Percentiles rank a stretch among this genome's conserved stretches.
Evolutionary conservation across 768 basidiomycete species (phyloP).

Genomic region (Rickenella mellea): DNA sequence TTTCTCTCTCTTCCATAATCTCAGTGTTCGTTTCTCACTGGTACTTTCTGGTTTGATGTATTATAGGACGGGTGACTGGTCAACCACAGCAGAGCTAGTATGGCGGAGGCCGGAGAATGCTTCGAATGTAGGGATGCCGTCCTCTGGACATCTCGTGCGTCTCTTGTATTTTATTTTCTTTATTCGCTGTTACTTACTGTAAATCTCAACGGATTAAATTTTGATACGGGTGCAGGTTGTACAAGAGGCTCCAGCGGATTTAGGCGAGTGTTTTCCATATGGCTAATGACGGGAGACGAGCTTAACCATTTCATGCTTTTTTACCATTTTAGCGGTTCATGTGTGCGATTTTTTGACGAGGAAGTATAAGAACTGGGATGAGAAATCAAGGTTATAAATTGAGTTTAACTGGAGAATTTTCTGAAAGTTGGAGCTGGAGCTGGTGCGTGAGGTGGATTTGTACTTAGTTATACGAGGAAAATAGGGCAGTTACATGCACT

Average conservation of each 20-base stretch:
- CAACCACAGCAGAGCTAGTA: constrained; percentile 11
- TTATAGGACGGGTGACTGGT: constrained; percentile 6
- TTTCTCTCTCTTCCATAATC: background rate
- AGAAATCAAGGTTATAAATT: too few species aligned
- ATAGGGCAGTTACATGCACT: too few species aligned
- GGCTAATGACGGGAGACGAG: background rate
- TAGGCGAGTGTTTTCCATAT: constrained; percentile 13
- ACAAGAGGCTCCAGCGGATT: constrained; percentile 19
- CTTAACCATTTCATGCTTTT: background rate
- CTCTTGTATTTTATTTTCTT: background rate
- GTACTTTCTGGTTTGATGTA: background rate
- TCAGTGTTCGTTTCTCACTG: background rate
- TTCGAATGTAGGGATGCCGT: constrained; percentile 20
- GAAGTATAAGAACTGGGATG: constrained; percentile 10
- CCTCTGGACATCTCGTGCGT: constrained; percentile 21
- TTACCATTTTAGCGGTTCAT: constrained; percentile 8
- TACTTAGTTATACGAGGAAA: too few species aligned
- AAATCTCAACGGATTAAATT: too few species aligned
- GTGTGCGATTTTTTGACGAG: constrained; percentile 10
- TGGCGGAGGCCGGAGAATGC: constrained; percentile 26
- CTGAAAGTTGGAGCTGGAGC: too few species aligned
- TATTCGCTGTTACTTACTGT: background rate
- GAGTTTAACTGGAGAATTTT: too few species aligned
- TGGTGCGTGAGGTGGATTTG: too few species aligned
- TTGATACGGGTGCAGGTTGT: too few species aligned